Conservation (phyloP, 257 asterid genomes). For the Solanum gracilifrons region DNA sequence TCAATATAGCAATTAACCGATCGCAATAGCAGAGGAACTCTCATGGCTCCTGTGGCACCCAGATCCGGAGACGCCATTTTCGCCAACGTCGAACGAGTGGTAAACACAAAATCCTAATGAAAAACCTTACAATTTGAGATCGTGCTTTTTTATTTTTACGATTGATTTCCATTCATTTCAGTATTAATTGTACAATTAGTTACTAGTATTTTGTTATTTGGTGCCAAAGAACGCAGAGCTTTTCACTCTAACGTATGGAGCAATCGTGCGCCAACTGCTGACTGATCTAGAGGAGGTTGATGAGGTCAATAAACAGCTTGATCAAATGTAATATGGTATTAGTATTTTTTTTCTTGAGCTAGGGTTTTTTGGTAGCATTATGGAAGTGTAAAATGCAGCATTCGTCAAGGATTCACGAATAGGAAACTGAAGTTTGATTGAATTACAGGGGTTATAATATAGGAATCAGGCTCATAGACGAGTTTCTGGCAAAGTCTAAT, state of each 20-base stretch:
- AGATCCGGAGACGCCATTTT: constrained; percentile 44
- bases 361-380: not conserved
- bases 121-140: not conserved
- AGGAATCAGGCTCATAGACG: constrained; percentile 75
- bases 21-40: not conserved
- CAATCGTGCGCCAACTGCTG: constrained; percentile 87
- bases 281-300: constrained; percentile 98
- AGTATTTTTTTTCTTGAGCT: not conserved
- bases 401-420: not conserved
- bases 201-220: not conserved
- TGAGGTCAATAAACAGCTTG: constrained; percentile 95
- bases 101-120: not conserved
- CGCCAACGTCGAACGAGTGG: constrained; percentile 43
- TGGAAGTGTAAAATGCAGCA: not conserved
- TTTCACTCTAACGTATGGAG: constrained; percentile 88
- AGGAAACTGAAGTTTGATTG: not conserved
- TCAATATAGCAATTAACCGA: not conserved
- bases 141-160: not conserved
- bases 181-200: not conserved
- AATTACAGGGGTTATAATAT: constrained; percentile 78
- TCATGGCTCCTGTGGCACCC: constrained; percentile 34
- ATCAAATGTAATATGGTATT: constrained; percentile 50
- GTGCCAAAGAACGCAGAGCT: constrained; percentile 68
- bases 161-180: not conserved
- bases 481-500: constrained; percentile 82